Percentiles rank a stretch among this genome's conserved stretches.
Evolutionary conservation across 768 basidiomycete genomes (phyloP).

Genomic region (Chlorophyllum brunneum): DNA sequence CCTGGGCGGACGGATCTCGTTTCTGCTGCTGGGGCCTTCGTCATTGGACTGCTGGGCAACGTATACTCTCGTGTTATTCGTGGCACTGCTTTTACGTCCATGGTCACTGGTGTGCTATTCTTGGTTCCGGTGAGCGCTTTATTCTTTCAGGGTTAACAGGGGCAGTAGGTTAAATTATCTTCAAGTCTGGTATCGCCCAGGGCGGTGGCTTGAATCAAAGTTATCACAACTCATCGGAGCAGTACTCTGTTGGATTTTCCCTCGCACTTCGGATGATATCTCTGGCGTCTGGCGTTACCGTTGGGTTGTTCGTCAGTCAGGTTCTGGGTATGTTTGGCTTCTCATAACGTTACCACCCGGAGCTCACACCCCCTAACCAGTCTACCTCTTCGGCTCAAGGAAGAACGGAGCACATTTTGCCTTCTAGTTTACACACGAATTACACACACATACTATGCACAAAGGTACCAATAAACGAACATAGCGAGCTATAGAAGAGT

Average conservation of each 20-base stretch:
- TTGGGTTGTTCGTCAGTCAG: constrained; percentile 80
- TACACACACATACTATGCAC: constrained; percentile 12
- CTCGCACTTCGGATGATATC: constrained; percentile 81
- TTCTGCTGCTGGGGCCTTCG: constrained; percentile 74
- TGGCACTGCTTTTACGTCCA: constrained; percentile 84
- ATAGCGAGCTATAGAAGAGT: constrained; percentile 11
- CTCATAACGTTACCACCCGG: not conserved
- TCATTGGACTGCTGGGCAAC: constrained; percentile 77
- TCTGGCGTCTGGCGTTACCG: constrained; percentile 81
- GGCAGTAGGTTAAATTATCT: constrained; percentile 6
- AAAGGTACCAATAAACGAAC: constrained; percentile 5
- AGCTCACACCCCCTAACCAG: constrained; percentile 20
- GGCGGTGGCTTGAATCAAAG: constrained; percentile 66
- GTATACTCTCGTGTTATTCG: constrained; percentile 71
- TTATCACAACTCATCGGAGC: constrained; percentile 56
- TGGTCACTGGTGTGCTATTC: constrained; percentile 93
- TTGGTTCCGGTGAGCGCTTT: constrained; percentile 69
- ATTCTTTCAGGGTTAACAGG: constrained; percentile 11
- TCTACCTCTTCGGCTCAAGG: constrained; percentile 71
- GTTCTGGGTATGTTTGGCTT: constrained; percentile 41
- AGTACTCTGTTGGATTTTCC: constrained; percentile 75
- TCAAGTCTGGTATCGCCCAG: constrained; percentile 71
- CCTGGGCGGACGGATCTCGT: constrained; percentile 70
- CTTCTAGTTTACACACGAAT: constrained; percentile 39
- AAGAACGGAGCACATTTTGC: constrained; percentile 76